Conservation (phyloP, 805 yeast species). For the Saccharomycopsis sp. region DNA sequence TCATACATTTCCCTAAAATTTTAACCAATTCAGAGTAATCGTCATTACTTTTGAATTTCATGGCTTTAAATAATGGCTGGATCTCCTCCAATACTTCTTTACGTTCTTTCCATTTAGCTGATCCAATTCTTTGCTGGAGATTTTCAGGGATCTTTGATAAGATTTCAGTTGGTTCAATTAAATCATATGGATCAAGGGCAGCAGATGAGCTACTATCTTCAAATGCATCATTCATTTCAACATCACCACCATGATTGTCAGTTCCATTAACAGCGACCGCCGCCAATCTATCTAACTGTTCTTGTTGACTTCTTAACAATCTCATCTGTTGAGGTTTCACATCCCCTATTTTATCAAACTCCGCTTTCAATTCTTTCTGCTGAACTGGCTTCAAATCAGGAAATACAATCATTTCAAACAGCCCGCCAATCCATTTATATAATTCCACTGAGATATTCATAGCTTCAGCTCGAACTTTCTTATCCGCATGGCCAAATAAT, state of each 20-base stretch:
- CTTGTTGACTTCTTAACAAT: slow-evolving; percentile 46
- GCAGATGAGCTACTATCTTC: slow-evolving; percentile 26
- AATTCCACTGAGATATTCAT: slow-evolving; percentile 59
- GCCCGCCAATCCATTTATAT: slow-evolving; percentile 65
- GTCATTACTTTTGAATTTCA: slow-evolving; percentile 46
- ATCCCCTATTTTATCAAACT: slow-evolving; percentile 47
- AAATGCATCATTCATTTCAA: slow-evolving; percentile 28
- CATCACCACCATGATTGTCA: slow-evolving; percentile 28
- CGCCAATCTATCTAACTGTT: slow-evolving; percentile 29
- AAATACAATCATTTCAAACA: slow-evolving; percentile 52
- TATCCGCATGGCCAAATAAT: slow-evolving; percentile 79
- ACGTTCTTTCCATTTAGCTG: slow-evolving; percentile 86
- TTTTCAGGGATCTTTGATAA: slow-evolving; percentile 59
- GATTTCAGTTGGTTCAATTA: slow-evolving; percentile 64
- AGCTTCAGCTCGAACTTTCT: slow-evolving; percentile 76
- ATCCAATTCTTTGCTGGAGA: slow-evolving; percentile 45
- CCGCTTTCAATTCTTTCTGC: slow-evolving; percentile 70
- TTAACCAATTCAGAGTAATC: slow-evolving; percentile 65
- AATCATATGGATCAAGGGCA: slow-evolving; percentile 73
- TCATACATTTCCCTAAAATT: slow-evolving; percentile 61
- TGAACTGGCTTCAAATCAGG: slow-evolving; percentile 84
- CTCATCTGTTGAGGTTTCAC: slow-evolving; percentile 46
- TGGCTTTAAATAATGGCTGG: slow-evolving; percentile 42
- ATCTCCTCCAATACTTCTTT: slow-evolving; percentile 73
- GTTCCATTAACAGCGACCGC: slow-evolving; percentile 19